These are phyloP conservation scores for Leishmania arabica DNA, from an alignment of 208 protist genomes.

Conservation along the genomic window DNA sequence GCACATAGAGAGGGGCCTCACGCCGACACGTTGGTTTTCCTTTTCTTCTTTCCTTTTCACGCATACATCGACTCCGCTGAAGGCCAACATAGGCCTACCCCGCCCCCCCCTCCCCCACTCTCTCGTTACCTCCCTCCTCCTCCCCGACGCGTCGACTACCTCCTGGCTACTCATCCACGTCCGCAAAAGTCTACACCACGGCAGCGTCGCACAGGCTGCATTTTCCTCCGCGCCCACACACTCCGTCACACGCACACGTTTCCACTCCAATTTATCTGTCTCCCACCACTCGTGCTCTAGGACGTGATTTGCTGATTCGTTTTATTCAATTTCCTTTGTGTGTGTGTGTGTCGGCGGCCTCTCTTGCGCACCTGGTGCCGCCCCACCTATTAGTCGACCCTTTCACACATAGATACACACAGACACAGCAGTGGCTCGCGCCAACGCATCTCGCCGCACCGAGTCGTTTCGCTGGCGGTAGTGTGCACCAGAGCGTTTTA, in stretches of 20 bases:
- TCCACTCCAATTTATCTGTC: not conserved
- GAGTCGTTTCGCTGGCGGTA: not conserved
- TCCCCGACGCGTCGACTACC: not conserved
- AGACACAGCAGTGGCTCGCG: not conserved
- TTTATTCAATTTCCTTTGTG: not conserved
- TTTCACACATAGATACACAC: constrained; percentile 3
- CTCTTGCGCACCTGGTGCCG: not conserved
- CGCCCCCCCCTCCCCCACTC: not conserved
- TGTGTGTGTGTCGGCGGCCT: not conserved
- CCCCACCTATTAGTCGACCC: no score
- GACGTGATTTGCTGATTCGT: not conserved
- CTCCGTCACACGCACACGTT: not conserved
- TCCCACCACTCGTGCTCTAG: not conserved
- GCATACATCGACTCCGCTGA: not conserved
- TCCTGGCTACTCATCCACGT: constrained; percentile 1
- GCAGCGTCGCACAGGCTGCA: not conserved
- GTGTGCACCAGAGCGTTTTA: not conserved
- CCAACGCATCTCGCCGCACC: not conserved
- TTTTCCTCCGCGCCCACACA: not conserved
- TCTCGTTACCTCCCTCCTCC: not conserved
- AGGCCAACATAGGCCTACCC: not conserved
- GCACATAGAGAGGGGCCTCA: not conserved
- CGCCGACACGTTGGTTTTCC: not conserved
- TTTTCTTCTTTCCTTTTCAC: constrained; percentile 6
- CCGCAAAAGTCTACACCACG: not conserved